phyloP scores from a whole-genome alignment of 2,329 filamentous ascomycete species.

The Neofusicoccum sp. region DNA sequence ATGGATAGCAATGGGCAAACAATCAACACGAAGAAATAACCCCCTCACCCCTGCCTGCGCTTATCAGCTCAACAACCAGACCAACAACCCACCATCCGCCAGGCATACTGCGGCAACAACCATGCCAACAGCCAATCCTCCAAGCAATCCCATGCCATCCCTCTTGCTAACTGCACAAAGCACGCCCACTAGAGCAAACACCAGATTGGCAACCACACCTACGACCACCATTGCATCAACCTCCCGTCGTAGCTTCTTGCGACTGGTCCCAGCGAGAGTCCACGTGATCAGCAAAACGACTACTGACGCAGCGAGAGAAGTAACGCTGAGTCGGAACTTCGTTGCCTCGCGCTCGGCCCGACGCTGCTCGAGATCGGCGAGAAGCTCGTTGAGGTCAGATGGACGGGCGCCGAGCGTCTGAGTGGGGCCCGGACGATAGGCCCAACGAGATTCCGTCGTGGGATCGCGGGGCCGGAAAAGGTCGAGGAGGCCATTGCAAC shows the following conservation, averaged over 20 bases:
- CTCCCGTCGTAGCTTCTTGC: slow-evolving; percentile 65
- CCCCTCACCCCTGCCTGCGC: background rate
- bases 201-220: slow-evolving; percentile 65
- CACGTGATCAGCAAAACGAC: slow-evolving; percentile 64
- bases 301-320: slow-evolving; percentile 58
- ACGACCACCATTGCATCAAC: slow-evolving; percentile 72
- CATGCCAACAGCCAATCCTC: slow-evolving; percentile 45
- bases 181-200: slow-evolving; percentile 62
- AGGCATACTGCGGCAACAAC: slow-evolving; percentile 49
- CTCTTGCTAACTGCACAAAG: slow-evolving; percentile 57
- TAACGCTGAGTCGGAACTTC: slow-evolving; percentile 42
- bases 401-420: slow-evolving; percentile 1
- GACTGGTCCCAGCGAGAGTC: slow-evolving; percentile 66
- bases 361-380: slow-evolving; percentile 23
- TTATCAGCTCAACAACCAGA: slow-evolving; percentile 34
- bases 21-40: background rate
- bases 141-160: slow-evolving; percentile 44
- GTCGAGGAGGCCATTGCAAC: background rate
- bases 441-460: background rate
- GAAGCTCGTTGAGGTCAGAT: slow-evolving; percentile 6
- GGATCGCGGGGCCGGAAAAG: slow-evolving; percentile 9
- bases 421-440: background rate
- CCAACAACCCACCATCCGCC: slow-evolving; percentile 53
- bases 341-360: slow-evolving; percentile 35
- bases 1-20: background rate